A percentile compares a stretch with the other conserved stretches of the same genome.
phyloP scores from a whole-genome alignment of 306 rosid genomes.

The Amphicarpaea edgeworthii region DNA sequence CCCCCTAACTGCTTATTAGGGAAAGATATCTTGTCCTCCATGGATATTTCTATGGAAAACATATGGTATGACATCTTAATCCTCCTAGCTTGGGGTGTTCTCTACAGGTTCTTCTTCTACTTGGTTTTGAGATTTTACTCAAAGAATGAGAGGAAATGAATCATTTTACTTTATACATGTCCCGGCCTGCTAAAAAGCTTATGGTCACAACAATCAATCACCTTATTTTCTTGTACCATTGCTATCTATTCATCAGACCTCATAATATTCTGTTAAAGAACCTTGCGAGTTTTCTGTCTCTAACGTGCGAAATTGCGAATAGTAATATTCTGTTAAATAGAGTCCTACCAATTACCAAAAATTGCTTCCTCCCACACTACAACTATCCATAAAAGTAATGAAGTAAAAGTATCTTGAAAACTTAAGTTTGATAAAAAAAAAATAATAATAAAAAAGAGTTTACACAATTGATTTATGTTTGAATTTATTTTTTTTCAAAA shows the following conservation, averaged over 20 bases:
- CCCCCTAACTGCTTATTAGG: conserved; percentile 61
- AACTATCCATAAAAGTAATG: too few relatives aligned
- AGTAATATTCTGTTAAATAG: neutral
- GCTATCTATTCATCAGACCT: neutral
- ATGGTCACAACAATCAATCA: conserved; percentile 12
- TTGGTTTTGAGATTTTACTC: conserved; percentile 90
- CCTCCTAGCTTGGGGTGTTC: conserved; percentile 93
- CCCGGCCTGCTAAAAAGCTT: neutral
- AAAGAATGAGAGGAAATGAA: conserved; percentile 83
- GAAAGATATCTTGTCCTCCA: conserved; percentile 68
- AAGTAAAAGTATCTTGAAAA: too few relatives aligned
- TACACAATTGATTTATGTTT: too few relatives aligned
- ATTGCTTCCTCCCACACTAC: too few relatives aligned
- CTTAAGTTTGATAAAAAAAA: too few relatives aligned
- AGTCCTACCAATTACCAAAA: too few relatives aligned
- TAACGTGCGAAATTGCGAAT: neutral
- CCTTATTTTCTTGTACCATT: conserved; percentile 23
- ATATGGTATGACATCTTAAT: conserved; percentile 67
- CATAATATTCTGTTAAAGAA: conserved; percentile 23
- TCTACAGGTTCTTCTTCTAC: conserved; percentile 80
- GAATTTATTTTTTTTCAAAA: too few relatives aligned
- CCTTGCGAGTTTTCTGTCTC: conserved; percentile 22
- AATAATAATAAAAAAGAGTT: too few relatives aligned
- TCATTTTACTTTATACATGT: neutral
- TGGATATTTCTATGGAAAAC: conserved; percentile 60